Evolutionary conservation across 2,329 filamentous ascomycete genomes (phyloP).

Genomic region (Apiospora rasikravindrae): DNA sequence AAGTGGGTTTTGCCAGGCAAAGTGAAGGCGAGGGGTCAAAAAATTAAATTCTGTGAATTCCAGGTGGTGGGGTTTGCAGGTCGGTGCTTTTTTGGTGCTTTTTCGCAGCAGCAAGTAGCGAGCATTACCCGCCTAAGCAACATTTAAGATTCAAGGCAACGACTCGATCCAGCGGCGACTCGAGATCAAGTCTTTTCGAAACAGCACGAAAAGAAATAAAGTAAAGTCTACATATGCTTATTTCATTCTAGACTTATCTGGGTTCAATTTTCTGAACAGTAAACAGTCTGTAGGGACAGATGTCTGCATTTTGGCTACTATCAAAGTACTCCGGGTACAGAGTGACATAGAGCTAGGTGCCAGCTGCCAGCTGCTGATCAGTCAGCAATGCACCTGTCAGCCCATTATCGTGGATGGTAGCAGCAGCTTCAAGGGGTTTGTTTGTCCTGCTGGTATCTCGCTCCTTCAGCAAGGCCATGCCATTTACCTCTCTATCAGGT

Average conservation of each 20-base stretch:
- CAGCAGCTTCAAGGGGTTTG: not conserved
- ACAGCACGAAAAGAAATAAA: not conserved
- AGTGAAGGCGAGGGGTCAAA: conserved; percentile 18
- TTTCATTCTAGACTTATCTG: not conserved
- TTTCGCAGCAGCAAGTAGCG: conserved; percentile 15
- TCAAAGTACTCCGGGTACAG: not conserved
- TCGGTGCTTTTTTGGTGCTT: conserved; percentile 17
- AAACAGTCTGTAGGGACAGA: not conserved
- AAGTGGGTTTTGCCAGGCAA: conserved; percentile 15
- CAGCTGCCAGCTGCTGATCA: not conserved
- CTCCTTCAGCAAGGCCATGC: not conserved
- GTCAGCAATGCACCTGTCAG: not conserved
- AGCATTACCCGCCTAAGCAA: conserved; percentile 17
- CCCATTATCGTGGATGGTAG: not conserved
- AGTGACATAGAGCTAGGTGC: not conserved
- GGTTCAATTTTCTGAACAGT: not conserved
- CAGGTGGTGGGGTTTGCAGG: conserved; percentile 15
- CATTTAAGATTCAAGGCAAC: not conserved
- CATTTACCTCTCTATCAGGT: not conserved
- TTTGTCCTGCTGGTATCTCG: not conserved
- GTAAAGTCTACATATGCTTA: not conserved
- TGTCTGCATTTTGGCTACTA: not conserved
- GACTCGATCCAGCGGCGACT: not conserved
- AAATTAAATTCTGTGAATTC: conserved; percentile 21
- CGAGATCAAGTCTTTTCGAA: not conserved